A percentile compares a stretch with the other conserved stretches of the same genome.
Conservation (phyloP, 441 rosid species). For the Iberis amara region DNA sequence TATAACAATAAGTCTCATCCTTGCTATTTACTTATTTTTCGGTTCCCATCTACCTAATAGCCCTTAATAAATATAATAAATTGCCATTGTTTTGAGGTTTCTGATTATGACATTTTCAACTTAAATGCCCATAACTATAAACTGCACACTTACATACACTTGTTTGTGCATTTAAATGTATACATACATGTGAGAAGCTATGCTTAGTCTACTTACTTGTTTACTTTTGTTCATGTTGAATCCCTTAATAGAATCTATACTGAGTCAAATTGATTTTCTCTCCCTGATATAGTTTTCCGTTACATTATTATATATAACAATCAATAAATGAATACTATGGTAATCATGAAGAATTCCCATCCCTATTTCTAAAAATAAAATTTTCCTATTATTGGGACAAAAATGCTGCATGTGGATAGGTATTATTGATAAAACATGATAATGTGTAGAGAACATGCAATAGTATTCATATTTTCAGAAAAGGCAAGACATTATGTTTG, state of each 20-base stretch:
- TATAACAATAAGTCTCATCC: no score
- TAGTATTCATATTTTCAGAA: constrained; percentile 17
- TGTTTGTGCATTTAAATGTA: constrained; percentile 25
- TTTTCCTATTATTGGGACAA: not conserved
- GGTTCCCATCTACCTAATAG: no score
- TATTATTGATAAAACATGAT: constrained; percentile 15
- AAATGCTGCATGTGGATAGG: constrained; percentile 23
- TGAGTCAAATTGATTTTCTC: constrained; percentile 12
- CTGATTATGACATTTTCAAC: constrained; percentile 20
- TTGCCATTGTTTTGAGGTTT: not conserved
- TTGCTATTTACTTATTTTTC: no score
- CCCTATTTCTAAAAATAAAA: constrained; percentile 13
- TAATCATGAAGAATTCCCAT: not conserved
- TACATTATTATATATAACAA: constrained; percentile 3
- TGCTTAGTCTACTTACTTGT: constrained; percentile 7
- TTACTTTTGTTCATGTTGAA: constrained; percentile 15
- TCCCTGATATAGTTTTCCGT: not conserved
- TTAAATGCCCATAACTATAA: constrained; percentile 2
- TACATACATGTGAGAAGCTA: constrained; percentile 19
- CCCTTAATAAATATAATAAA: not conserved
- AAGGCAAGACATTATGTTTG: constrained; percentile 24
- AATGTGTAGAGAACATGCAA: constrained; percentile 15
- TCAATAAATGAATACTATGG: constrained; percentile 13
- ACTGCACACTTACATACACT: constrained; percentile 10
- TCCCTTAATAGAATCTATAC: constrained; percentile 9